These are phyloP conservation scores for Exophiala bonariae DNA, from an alignment of 2,329 filamentous ascomycete genomes.

Conservation along the genomic window DNA sequence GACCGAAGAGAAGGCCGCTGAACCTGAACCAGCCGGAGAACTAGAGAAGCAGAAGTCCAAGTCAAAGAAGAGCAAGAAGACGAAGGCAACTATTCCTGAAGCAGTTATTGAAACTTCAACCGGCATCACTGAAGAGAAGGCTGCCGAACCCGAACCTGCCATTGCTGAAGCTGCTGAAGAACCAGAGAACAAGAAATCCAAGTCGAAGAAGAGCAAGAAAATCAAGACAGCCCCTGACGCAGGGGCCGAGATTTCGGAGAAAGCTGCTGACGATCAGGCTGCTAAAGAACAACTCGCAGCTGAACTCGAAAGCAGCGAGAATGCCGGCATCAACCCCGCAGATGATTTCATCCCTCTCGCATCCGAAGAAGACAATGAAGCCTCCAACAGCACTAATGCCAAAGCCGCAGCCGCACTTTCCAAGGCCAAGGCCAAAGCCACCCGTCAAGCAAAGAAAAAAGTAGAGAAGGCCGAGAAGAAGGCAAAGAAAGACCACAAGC, in stretches of 20 bases:
- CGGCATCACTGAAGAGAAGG: conserved; percentile 17
- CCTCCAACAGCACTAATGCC: conserved; percentile 4
- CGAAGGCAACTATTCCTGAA: neutral
- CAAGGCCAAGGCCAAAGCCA: conserved; percentile 4
- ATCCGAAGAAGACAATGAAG: conserved; percentile 3
- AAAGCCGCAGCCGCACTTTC: conserved; percentile 2
- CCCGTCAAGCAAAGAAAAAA: conserved; percentile 14
- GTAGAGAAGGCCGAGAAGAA: conserved; percentile 28
- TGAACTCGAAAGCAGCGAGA: too few relatives aligned
- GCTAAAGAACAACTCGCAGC: too few relatives aligned
- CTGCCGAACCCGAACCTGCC: conserved; percentile 7
- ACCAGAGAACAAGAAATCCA: neutral
- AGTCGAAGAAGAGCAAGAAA: conserved; percentile 2
- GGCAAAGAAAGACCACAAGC: conserved; percentile 29
- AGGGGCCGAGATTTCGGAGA: neutral
- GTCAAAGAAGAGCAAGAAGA: conserved; percentile 2
- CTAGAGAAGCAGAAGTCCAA: neutral
- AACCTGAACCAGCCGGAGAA: neutral
- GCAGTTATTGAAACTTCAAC: neutral
- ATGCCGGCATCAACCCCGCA: too few relatives aligned
- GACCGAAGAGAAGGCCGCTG: conserved; percentile 19
- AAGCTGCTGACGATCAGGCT: conserved; percentile 17
- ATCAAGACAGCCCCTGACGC: neutral
- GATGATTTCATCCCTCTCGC: neutral
- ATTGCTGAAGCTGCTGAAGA: neutral